phyloP scores from a whole-genome alignment of 1,284 basidiomycete species.

The Moesziomyces aphidis region DNA sequence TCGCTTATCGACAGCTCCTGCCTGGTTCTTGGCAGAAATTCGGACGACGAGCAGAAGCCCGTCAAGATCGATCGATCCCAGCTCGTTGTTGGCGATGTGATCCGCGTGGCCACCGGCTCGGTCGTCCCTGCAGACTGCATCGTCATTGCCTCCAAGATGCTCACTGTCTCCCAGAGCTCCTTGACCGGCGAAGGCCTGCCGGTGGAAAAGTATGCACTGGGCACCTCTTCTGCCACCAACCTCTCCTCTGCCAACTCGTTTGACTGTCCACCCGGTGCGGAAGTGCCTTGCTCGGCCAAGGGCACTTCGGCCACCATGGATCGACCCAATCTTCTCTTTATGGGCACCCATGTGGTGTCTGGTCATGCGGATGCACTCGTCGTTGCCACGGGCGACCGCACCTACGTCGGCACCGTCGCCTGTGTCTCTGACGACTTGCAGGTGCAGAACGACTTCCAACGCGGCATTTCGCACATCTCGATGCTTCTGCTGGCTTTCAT shows the following conservation, averaged over 20 bases:
- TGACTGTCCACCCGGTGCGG: background rate
- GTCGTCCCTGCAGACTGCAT: constrained; percentile 9
- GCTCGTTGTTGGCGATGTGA: constrained; percentile 5
- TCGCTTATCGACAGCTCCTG: constrained; percentile 9
- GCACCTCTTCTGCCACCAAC: background rate
- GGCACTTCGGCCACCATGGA: constrained; percentile 6
- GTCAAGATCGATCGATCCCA: constrained; percentile 6
- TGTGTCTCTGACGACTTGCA: constrained; percentile 8
- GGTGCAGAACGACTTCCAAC: constrained; percentile 11
- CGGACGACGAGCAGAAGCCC: background rate
- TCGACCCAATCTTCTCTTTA: constrained; percentile 7
- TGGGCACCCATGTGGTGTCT: constrained; percentile 9
- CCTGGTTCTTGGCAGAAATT: constrained; percentile 7
- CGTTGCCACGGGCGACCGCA: constrained; percentile 6
- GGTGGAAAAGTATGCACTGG: constrained; percentile 6
- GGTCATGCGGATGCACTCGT: constrained; percentile 12
- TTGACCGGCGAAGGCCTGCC: constrained; percentile 8
- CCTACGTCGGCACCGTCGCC: constrained; percentile 9
- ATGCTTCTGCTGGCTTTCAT: constrained; percentile 13
- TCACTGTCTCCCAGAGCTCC: constrained; percentile 12
- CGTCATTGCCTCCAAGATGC: constrained; percentile 9
- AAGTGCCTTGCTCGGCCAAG: background rate
- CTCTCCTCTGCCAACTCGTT: background rate
- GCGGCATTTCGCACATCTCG: constrained; percentile 7
- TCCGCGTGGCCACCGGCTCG: constrained; percentile 7